These are phyloP conservation scores for Cynanchum wilfordii DNA, from an alignment of 257 asterid genomes.

Conservation along the genomic window DNA sequence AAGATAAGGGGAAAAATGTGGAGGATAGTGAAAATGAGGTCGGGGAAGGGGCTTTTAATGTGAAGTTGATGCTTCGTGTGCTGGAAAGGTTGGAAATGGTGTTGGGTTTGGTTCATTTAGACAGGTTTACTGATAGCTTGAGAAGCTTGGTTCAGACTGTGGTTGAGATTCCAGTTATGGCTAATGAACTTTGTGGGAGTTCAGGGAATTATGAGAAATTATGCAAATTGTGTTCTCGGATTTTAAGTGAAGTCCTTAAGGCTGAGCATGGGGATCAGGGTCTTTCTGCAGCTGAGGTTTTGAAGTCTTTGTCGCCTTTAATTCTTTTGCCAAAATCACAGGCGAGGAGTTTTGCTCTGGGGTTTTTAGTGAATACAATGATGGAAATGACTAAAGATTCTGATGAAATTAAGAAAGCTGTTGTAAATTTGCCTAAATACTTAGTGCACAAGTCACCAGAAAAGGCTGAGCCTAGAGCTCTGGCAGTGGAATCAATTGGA, in stretches of 20 bases:
- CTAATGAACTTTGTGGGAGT: slow-evolving; percentile 47
- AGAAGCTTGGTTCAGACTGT: slow-evolving; percentile 72
- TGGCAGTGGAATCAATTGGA: slow-evolving; percentile 72
- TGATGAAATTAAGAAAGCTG: slow-evolving; percentile 43
- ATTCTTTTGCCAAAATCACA: slow-evolving; percentile 53
- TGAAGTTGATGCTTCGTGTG: slow-evolving; percentile 45
- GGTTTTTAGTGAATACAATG: slow-evolving; percentile 65
- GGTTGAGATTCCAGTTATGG: slow-evolving; percentile 61
- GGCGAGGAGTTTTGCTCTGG: slow-evolving; percentile 54
- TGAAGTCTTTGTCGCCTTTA: slow-evolving; percentile 61
- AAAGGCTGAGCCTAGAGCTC: slow-evolving; percentile 75
- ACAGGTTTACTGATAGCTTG: slow-evolving; percentile 82
- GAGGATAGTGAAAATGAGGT: slow-evolving; percentile 31
- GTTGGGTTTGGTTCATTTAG: slow-evolving; percentile 67
- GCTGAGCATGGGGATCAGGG: slow-evolving; percentile 73
- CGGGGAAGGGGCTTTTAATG: slow-evolving; percentile 44
- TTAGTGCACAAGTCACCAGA: slow-evolving; percentile 75
- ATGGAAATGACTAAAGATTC: slow-evolving; percentile 42
- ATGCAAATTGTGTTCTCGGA: slow-evolving; percentile 46
- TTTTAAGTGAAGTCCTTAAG: slow-evolving; percentile 55
- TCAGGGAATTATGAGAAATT: slow-evolving; percentile 46
- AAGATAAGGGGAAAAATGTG: slow-evolving; percentile 30
- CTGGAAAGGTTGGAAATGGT: slow-evolving; percentile 66
- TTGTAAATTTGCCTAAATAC: slow-evolving; percentile 71
- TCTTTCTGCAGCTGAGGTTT: slow-evolving; percentile 60